Percentiles rank a stretch among this genome's conserved stretches.
Conservation (phyloP, 768 basidiomycete genomes). For the Amanita subjunquillea region DNA sequence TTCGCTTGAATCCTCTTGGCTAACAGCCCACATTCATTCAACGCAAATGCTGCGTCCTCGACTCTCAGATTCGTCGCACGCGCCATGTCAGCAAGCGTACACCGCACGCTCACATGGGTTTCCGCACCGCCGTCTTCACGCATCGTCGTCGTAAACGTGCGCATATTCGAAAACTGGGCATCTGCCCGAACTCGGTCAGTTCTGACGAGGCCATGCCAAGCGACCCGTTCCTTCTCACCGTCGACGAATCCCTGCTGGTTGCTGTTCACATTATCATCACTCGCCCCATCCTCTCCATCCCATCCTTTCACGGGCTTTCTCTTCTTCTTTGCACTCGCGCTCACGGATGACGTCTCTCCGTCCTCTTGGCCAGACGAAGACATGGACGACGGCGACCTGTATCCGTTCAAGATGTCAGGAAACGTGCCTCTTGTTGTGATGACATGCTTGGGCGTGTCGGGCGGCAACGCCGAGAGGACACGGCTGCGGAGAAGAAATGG, state of each 20-base stretch:
- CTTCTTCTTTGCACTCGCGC: conserved; percentile 20
- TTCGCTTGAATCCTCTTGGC: conserved; percentile 24
- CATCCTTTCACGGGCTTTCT: conserved; percentile 57
- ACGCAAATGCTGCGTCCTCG: conserved; percentile 82
- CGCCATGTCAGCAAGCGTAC: conserved; percentile 72
- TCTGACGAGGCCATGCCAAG: neutral
- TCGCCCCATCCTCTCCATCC: conserved; percentile 43
- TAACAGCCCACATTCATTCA: conserved; percentile 81
- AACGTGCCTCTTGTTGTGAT: conserved; percentile 34
- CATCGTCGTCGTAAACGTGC: conserved; percentile 45
- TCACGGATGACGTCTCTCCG: conserved; percentile 11
- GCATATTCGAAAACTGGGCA: conserved; percentile 39
- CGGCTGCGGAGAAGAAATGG: conserved; percentile 22
- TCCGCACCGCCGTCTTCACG: conserved; percentile 61
- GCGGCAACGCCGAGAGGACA: conserved; percentile 51
- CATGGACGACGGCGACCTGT: conserved; percentile 10
- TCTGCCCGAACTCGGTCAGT: conserved; percentile 24
- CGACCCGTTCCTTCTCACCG: conserved; percentile 7
- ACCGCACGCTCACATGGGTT: conserved; percentile 55
- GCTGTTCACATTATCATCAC: conserved; percentile 20
- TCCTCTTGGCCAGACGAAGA: conserved; percentile 21
- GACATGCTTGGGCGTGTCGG: conserved; percentile 27
- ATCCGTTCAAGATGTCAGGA: conserved; percentile 21
- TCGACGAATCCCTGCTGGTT: conserved; percentile 12
- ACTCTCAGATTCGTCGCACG: conserved; percentile 69